Evolutionary conservation across 129 eudicot species (phyloP), one percentile per base, ranked within the genome.

Genomic region (Flaveria trinervia): DNA sequence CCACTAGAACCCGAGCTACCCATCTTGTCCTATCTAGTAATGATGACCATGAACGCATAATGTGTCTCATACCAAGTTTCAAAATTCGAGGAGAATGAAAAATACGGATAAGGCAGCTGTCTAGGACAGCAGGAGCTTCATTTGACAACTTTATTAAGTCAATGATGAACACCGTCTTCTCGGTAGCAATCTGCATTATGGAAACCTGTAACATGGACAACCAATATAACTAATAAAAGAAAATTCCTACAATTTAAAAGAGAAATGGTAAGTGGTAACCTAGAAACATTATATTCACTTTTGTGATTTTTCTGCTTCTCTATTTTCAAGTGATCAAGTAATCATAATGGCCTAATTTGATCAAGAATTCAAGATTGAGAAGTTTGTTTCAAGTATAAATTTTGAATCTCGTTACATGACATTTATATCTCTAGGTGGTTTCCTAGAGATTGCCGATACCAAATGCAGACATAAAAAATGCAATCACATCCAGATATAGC

Each of bases 141-240:
- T 85, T 77, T 49, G 80, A 74, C 83, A 95, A 88, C 83, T 89
- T 92, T 72, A 95, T 85, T 70, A 95, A 75, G 89, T 95, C 99
- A 77, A 95, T 62, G 79, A 95, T 88, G 71, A 84, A 92, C 72
- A 89, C 99, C 88, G 59, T 84, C 79, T 85, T 89, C 75, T 92
- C 96, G 36, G 97, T 84, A 77, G 99, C 96, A 83, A 95, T 89
- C 79, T 95, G 97, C 86, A 95, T 91, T 65, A 95, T 95, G 72
- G 99, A 95, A 54, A 95, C 99, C 99, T 95, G 94, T 79, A 77
- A 77, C 52, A 75, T 30, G 43, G 56, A 49, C 54, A 82, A 54
- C 64, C 51, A 46, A 51, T 66, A 30, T 60, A 61, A 67, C 41
- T 41, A 50, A 66, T 71, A 78, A 74, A 65, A 5, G 17, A 26